Conservation (phyloP, 768 basidiomycete genomes). For the Butyriboletus loyo region DNA sequence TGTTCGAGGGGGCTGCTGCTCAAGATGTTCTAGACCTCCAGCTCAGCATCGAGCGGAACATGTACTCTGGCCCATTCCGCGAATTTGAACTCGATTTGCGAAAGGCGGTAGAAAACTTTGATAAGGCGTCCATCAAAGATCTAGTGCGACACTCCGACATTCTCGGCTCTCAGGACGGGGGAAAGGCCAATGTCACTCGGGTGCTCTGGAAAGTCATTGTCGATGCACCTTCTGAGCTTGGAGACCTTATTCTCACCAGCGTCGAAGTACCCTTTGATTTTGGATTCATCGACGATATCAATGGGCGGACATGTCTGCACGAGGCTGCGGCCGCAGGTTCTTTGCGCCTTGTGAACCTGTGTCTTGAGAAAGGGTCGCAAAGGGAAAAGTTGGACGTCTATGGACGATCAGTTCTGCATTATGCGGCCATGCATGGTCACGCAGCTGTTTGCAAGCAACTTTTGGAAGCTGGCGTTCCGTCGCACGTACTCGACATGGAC, state of each 20-base stretch:
- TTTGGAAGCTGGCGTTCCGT: slow-evolving; percentile 62
- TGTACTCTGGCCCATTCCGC: slow-evolving; percentile 69
- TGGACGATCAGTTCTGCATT: slow-evolving; percentile 91
- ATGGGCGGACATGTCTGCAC: slow-evolving; percentile 90
- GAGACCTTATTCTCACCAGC: slow-evolving; percentile 70
- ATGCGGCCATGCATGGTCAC: slow-evolving; percentile 93
- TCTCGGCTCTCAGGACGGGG: slow-evolving; percentile 56
- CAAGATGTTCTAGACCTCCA: slow-evolving; percentile 75
- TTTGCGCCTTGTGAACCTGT: slow-evolving; percentile 72
- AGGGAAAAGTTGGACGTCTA: slow-evolving; percentile 81
- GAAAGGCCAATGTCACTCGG: slow-evolving; percentile 74
- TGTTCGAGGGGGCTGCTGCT: slow-evolving; percentile 75
- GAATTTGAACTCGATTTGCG: slow-evolving; percentile 88
- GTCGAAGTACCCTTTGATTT: slow-evolving; percentile 78
- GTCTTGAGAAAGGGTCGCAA: slow-evolving; percentile 69
- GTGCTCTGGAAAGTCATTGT: slow-evolving; percentile 93
- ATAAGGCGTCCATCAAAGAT: slow-evolving; percentile 60
- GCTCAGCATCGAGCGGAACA: slow-evolving; percentile 58
- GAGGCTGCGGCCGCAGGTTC: slow-evolving; percentile 88
- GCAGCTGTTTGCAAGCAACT: slow-evolving; percentile 70
- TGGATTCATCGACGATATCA: slow-evolving; percentile 93
- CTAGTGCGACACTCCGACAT: slow-evolving; percentile 69
- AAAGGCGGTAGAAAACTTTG: slow-evolving; percentile 65
- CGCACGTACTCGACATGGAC: slow-evolving; percentile 81
- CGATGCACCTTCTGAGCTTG: slow-evolving; percentile 70